Evolutionary conservation across 192 early-diverging fungal genomes (phyloP), one percentile per base, ranked within the genome.

Genomic region (Lobosporangium transversale): DNA sequence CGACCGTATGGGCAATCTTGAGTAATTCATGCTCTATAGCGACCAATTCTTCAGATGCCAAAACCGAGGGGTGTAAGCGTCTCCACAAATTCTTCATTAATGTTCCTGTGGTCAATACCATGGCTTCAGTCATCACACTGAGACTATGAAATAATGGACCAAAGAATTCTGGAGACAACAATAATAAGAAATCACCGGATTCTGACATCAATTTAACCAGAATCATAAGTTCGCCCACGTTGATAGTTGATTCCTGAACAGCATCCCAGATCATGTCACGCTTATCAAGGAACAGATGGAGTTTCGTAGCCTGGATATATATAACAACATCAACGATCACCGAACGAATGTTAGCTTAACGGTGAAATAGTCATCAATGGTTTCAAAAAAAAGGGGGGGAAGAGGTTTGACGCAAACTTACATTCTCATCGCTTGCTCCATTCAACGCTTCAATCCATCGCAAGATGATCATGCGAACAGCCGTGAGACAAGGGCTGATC

Each of bases 71-170:
- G 31, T 80, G 80, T 47, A 86, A 83, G 17, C 79, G 63, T 63
- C 83, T 80, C 87, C 87, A 88, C 12, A 88, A 64, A 18, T 65
- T 55, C 40, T 80, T 85, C 87, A 88, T 88, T 10, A 80, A 73
- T 6, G 66, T 78, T n/a, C 82, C 84, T 1, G 81, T 82, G 31
- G 59, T 79, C 37, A 82, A 37, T 11, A 58, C 66, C 55, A 66
- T 74, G 11, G 67, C 63, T 47, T 79, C 62, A 4, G 62, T 65
- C 60, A 82, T 70, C 27, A 60, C 36, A 30, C 70, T 32, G 15
- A 79, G 36, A 33, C 63, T 68, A n/a, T 64, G 64, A 40, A 79
- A 66, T 29, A 74, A 44, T 26, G 44, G 79, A 17, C 70, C 69
- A 68, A 66, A 81, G 47, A 79, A 84, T 37, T 79, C 61, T 0